Evolutionary conservation across 768 basidiomycete species (phyloP).

Genomic region (Brasilioporus rufonigricans): DNA sequence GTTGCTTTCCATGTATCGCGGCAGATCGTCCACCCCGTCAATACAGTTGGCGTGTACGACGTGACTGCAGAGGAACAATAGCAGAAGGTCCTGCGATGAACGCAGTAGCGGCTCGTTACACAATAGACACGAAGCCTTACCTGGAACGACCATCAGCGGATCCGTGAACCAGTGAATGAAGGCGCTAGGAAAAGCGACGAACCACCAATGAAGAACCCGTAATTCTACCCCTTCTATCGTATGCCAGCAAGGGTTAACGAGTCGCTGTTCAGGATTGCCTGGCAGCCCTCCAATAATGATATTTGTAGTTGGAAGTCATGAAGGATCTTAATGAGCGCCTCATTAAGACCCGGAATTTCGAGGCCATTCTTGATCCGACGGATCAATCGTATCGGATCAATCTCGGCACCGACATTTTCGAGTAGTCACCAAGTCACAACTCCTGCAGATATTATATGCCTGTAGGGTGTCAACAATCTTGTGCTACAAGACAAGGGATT

Average conservation of each 20-base stretch:
- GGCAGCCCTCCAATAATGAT: constrained; percentile 89
- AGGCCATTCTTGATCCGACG: constrained; percentile 94
- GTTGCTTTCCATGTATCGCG: constrained; percentile 54
- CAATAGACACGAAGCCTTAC: constrained; percentile 60
- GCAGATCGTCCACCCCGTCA: constrained; percentile 61
- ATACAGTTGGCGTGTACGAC: constrained; percentile 81
- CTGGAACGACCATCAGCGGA: constrained; percentile 35
- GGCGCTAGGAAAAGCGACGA: constrained; percentile 25
- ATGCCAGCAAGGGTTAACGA: constrained; percentile 65
- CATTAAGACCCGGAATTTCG: constrained; percentile 93
- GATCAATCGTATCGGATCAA: constrained; percentile 92
- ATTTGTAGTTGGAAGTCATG: constrained; percentile 96
- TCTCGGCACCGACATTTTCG: constrained; percentile 95
- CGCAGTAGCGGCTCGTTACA: constrained; percentile 62
- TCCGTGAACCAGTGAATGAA: neutral
- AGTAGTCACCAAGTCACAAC: constrained; percentile 86
- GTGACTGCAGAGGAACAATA: constrained; percentile 87
- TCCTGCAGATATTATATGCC: constrained; percentile 86
- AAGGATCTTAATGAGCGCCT: constrained; percentile 93
- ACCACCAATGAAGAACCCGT: constrained; percentile 79
- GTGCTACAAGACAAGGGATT: neutral
- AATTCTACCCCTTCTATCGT: constrained; percentile 74
- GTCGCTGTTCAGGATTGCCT: constrained; percentile 82
- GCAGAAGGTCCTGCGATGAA: constrained; percentile 53
- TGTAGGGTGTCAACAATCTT: constrained; percentile 27